Conservation (phyloP, 306 rosid species). For the Cercis canadensis region DNA sequence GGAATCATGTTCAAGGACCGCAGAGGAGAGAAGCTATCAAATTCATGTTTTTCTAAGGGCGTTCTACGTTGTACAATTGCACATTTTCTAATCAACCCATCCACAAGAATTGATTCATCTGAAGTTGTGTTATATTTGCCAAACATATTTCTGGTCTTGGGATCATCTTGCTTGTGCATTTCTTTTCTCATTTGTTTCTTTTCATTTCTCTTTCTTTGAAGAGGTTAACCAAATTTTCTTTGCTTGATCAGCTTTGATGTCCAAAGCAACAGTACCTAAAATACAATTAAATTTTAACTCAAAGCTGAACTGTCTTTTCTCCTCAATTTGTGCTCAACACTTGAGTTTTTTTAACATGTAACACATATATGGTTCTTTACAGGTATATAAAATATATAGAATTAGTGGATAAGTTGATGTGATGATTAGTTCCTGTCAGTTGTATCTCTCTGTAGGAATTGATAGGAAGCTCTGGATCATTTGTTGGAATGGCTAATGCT, state of each 20-base stretch:
- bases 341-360: neutral
- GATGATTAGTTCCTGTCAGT: conserved; percentile 82
- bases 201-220: no score
- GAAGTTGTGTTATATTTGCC: no score
- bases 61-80: no score
- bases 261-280: neutral
- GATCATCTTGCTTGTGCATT: no score
- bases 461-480: conserved; percentile 58
- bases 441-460: conserved; percentile 71
- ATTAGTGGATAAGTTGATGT: conserved; percentile 50
- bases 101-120: no score
- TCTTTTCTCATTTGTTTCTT: no score
- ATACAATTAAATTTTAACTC: neutral
- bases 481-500: conserved; percentile 69
- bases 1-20: neutral
- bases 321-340: neutral
- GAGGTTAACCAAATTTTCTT: no score
- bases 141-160: no score
- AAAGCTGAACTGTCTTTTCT: conserved; percentile 5
- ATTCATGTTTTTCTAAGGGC: no score
- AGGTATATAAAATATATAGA: neutral
- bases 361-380: neutral
- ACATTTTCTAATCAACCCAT: no score
- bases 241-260: conserved; percentile 16
- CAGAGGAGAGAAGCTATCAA: no score